Conservation (phyloP, 495 filamentous ascomycete genomes). For the Penicillium roqueforti region DNA sequence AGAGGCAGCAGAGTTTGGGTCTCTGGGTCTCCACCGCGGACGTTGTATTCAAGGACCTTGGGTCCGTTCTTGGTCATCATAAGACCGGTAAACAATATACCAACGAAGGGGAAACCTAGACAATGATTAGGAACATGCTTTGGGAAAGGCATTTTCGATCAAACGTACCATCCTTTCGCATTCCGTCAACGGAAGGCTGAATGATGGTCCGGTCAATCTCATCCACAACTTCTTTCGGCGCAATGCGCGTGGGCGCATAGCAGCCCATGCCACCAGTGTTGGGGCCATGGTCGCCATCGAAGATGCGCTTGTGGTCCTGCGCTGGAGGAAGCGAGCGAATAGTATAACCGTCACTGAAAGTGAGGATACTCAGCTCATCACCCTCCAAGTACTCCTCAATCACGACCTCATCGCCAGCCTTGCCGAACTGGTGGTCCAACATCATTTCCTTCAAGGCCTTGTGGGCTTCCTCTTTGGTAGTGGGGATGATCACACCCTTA, state of each 20-base stretch:
- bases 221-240: conserved; percentile 66
- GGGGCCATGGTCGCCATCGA: conserved; percentile 84
- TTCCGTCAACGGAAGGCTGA: conserved; percentile 84
- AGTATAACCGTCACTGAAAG: conserved; percentile 85
- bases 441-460: conserved; percentile 83
- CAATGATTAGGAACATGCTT: conserved; percentile 1
- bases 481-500: conserved; percentile 87
- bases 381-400: conserved; percentile 93
- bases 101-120: conserved; percentile 66
- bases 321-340: conserved; percentile 83
- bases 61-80: conserved; percentile 91
- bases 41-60: conserved; percentile 94
- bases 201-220: conserved; percentile 78
- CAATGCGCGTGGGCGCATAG: conserved; percentile 87
- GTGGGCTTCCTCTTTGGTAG: conserved; percentile 75
- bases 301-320: conserved; percentile 94
- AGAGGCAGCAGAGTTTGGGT: conserved; percentile 88
- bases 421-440: conserved; percentile 80
- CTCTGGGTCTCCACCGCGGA: conserved; percentile 93
- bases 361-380: conserved; percentile 87
- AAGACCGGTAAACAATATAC: conserved; percentile 88
- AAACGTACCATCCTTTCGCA: conserved; percentile 64
- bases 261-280: conserved; percentile 99
- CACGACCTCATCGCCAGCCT: conserved; percentile 86
- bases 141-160: not conserved